Evolutionary conservation across 495 filamentous ascomycete genomes (phyloP), one percentile per base, ranked within the genome.

Genomic region (Cercophora scortea): DNA sequence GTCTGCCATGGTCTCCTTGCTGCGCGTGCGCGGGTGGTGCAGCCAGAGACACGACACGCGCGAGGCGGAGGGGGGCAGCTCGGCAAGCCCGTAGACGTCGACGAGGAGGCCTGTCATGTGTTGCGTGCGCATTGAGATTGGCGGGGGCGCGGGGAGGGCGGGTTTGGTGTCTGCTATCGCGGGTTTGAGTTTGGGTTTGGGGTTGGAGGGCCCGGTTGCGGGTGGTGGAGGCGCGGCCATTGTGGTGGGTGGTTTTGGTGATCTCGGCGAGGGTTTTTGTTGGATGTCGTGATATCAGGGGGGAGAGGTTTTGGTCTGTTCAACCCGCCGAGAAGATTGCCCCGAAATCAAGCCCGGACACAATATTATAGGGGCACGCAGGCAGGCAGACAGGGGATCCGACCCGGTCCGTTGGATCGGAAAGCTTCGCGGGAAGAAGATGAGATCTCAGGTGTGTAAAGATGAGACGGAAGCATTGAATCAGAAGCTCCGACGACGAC

Each of bases 1-100:
- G 44, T 66, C 62, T 15, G 57, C 65, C 92, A 97, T 96, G 53
- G 75, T 76, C 47, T 80, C 82, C 62, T 88, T 81, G 0, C 71
- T 80, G 32, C 80, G 71, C 34, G 85, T 69, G 17, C 93, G 82
- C 1, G 86, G 88, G 68, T 96, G 89, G 33, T 96, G 78, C 13
- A 97, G 80, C 89, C 90, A 95, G 42, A 95, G 75, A 64, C 84
- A 87, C 32, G 89, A 82, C 11, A 91, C 69, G 32, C 60, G 52
- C 18, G 61, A 58, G 33, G 78, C 67, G 13, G 72, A 52, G 9
- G 74, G 17, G 6, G 76, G 67, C 6, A 96, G 76, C 57, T 96
- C 88, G 15, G 81, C 68, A 1, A 96, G 75, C 16, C 92, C 92
- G 63, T 88, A 89, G 47, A 96, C 79, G 47, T 83, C 83, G 11